phyloP scores from a whole-genome alignment of 2,329 filamentous ascomycete genomes.

The Eurotiales sp. region DNA sequence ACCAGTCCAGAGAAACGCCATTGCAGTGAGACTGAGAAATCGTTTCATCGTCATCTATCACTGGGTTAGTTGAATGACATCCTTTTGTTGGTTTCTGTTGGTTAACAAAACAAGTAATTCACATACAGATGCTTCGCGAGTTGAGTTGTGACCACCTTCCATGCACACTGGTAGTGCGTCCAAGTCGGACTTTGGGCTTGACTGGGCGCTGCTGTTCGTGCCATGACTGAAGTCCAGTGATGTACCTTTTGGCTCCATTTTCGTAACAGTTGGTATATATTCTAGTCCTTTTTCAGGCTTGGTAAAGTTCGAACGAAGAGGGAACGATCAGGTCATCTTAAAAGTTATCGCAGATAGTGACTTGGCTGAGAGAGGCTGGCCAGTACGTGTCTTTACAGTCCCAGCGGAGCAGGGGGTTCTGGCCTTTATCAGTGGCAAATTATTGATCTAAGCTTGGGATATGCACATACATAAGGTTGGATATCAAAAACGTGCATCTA shows the following conservation, averaged over 20 bases:
- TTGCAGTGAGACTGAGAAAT: constrained; percentile 54
- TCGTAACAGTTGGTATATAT: neutral
- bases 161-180: constrained; percentile 2
- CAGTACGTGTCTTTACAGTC: constrained; percentile 7
- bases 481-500: constrained; percentile 3
- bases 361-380: constrained; percentile 6
- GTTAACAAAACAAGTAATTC: neutral
- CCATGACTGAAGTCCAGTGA: constrained; percentile 2
- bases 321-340: neutral
- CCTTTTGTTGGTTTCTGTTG: too few relatives aligned
- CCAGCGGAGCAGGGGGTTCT: neutral
- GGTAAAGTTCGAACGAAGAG: neutral
- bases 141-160: neutral
- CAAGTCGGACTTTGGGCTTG: constrained; percentile 9
- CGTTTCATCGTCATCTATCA: constrained; percentile 48
- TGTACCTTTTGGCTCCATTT: constrained; percentile 2
- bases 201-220: constrained; percentile 2
- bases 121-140: constrained; percentile 6
- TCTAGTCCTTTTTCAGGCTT: too few relatives aligned
- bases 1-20: constrained; percentile 60
- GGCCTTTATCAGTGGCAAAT: neutral
- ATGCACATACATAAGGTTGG: constrained; percentile 3
- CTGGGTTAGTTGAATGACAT: neutral
- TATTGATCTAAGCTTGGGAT: neutral
- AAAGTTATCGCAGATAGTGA: neutral